Percentiles rank a stretch among this genome's conserved stretches.
These are phyloP conservation scores for Pythium catenulatum DNA, from an alignment of 352 stramenopile genomes.

Conservation along the genomic window DNA sequence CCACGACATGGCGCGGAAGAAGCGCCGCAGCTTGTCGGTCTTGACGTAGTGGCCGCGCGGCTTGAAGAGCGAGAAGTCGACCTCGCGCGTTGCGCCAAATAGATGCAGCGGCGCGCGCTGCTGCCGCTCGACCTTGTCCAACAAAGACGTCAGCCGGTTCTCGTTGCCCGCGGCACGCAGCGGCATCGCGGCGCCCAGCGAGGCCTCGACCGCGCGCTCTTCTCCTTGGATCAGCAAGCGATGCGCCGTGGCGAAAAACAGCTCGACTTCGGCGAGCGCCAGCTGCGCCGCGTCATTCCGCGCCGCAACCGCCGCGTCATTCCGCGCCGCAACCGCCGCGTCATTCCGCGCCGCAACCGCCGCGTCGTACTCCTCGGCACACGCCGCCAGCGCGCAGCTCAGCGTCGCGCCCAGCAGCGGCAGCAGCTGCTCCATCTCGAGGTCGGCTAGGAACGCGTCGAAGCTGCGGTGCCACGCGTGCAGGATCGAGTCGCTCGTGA, in stretches of 20 bases:
- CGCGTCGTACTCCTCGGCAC: too few relatives aligned
- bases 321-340: too few relatives aligned
- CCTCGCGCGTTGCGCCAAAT: constrained; percentile 24
- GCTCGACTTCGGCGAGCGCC: background rate
- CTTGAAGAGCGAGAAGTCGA: constrained; percentile 64
- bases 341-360: too few relatives aligned
- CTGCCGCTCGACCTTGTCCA: background rate
- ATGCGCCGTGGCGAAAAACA: background rate
- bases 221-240: background rate
- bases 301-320: too few relatives aligned
- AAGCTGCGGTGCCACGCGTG: constrained; percentile 65
- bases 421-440: constrained; percentile 44
- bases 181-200: too few relatives aligned
- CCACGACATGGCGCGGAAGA: constrained; percentile 58
- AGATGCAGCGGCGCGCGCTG: background rate
- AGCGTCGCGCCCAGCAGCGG: constrained; percentile 28
- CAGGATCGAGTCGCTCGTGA: constrained; percentile 63
- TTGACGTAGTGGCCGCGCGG: constrained; percentile 61
- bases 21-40: constrained; percentile 2
- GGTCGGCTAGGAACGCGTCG: constrained; percentile 54
- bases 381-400: background rate
- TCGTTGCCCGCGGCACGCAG: too few relatives aligned
- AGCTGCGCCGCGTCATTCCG: too few relatives aligned
- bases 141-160: background rate
- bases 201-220: too few relatives aligned